phyloP scores from a whole-genome alignment of 176 grass and related monocot species.

The Carex kokanica region DNA sequence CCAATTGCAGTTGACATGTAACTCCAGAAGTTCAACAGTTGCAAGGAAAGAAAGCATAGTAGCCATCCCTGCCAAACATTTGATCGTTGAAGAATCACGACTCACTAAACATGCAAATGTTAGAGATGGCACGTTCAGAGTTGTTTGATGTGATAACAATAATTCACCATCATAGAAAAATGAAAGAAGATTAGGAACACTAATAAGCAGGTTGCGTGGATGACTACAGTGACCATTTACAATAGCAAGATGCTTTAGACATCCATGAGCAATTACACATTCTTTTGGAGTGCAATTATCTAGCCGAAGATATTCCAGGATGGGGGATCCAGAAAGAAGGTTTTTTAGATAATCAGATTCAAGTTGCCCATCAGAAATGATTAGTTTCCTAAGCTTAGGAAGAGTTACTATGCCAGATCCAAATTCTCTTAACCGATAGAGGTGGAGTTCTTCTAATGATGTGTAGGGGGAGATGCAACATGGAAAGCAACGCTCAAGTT shows the following conservation, averaged over 20 bases:
- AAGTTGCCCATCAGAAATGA: too few species aligned
- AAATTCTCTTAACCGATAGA: neutral
- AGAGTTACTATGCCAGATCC: neutral
- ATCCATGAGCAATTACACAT: neutral
- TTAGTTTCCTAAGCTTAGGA: neutral
- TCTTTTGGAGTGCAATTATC: neutral
- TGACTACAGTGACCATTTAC: neutral
- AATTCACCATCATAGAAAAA: neutral
- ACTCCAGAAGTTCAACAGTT: neutral
- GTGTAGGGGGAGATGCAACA: neutral
- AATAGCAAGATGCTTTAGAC: neutral
- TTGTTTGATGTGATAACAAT: neutral
- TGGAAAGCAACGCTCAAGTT: neutral
- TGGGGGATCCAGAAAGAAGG: neutral
- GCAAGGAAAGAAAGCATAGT: neutral
- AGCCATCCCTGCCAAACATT: too few species aligned
- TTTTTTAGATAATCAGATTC: too few species aligned
- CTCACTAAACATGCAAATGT: neutral
- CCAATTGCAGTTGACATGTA: neutral
- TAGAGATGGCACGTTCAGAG: neutral
- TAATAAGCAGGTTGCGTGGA: neutral
- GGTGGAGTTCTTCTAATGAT: neutral
- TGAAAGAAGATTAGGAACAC: neutral
- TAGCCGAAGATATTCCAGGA: neutral
- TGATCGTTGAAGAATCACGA: neutral